Evolutionary conservation across 2,329 filamentous ascomycete genomes (phyloP), one percentile per base, ranked within the genome.

Genomic region (Paraphoma chrysanthemicola): DNA sequence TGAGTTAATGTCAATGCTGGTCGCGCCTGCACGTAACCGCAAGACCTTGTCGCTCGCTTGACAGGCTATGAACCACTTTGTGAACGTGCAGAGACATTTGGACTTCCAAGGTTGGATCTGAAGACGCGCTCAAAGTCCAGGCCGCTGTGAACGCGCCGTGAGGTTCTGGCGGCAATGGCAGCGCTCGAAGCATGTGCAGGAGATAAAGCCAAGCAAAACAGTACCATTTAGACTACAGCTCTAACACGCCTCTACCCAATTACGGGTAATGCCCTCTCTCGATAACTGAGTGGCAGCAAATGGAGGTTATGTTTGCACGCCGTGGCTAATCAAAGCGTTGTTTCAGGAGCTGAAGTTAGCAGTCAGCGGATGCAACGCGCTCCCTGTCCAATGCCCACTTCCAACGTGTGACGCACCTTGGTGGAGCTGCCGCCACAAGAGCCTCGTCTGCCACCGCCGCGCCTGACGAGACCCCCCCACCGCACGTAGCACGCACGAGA

Each of bases 381-480:
- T 46, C 51, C 50, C 47, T 31, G 45, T 33, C 39, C 45, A 49
- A 50, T 53, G 38, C 47, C 44, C 41, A 48, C 46, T 4, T 16
- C 50, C 45, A 49, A 50, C 54, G 49, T 50, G 54, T 53, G 54
- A 53, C 67, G 68, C 68, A 70, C 57, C n/a, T 60, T 42, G 56
- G 62, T 61, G 66, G 62, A 69, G 67, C 66, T 66, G 45, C 67
- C 67, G 68, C 67, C 68, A 65, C 68, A 64, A 54, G 53, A 64
- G 54, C 58, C 54, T 56, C 57, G 56, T 55, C 53, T 45, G 49
- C 63, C 53, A 62, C 56, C 54, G 51, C 65, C 56, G 54, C 64
- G 56, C 43, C 58, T 47, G 51, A 46, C 56, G 39, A 42, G 39
- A 17, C 14, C 14, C 10, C 10, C 6, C 9, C 33, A 36, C 33